A percentile compares a stretch with the other conserved stretches of the same genome.
Evolutionary conservation across 2,329 filamentous ascomycete genomes (phyloP).

Genomic region (Xylaria sp.): DNA sequence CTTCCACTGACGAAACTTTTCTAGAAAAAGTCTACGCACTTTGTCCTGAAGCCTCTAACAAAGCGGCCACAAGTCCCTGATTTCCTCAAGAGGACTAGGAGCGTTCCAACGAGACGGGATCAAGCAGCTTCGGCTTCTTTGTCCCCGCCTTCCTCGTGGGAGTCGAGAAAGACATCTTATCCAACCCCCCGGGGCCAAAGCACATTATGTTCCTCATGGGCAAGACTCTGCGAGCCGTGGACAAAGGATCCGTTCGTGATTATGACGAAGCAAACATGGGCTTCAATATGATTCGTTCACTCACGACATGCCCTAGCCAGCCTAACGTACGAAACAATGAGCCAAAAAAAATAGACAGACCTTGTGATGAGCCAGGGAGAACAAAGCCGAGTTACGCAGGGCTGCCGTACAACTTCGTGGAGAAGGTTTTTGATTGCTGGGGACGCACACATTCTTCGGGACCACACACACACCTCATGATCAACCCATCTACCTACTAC

Average conservation of each 20-base stretch:
- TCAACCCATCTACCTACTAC: neutral
- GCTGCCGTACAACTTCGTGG: neutral
- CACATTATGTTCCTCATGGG: neutral
- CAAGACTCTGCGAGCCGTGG: neutral
- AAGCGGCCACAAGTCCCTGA: conserved; percentile 27
- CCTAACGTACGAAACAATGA: conserved; percentile 1
- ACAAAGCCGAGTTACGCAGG: conserved; percentile 13
- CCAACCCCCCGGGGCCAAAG: neutral
- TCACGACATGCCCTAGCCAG: too few species aligned
- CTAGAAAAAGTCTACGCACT: conserved; percentile 27
- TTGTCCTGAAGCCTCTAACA: conserved; percentile 37
- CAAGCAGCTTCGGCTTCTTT: conserved; percentile 24
- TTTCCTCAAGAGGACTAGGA: neutral
- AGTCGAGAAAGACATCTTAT: conserved; percentile 32
- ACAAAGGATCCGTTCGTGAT: conserved; percentile 15
- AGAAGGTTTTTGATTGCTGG: neutral
- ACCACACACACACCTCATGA: neutral
- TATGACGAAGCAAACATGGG: neutral
- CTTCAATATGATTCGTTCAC: too few species aligned
- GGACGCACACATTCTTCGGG: neutral
- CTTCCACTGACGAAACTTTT: neutral
- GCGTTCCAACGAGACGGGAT: neutral
- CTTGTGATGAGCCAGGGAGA: neutral
- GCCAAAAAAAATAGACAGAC: neutral
- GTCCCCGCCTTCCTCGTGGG: neutral